A percentile compares a stretch with the other conserved stretches of the same genome.
phyloP scores from a whole-genome alignment of 2,329 filamentous ascomycete genomes.

The Gremmenia infestans region DNA sequence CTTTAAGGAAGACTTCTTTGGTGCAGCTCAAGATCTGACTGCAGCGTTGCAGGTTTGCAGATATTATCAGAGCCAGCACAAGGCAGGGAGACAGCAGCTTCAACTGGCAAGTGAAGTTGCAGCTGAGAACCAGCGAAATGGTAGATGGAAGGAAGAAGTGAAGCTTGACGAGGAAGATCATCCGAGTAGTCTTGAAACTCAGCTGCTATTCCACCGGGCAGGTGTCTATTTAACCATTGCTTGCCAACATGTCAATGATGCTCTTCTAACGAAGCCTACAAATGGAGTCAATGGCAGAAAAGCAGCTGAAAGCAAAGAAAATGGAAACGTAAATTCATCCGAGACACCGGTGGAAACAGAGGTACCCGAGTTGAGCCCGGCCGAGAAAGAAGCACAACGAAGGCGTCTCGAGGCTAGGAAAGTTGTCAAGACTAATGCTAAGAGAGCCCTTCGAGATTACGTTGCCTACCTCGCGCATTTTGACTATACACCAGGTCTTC shows the following conservation, averaged over 20 bases:
- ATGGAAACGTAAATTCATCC: constrained; percentile 7
- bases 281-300: constrained; percentile 22
- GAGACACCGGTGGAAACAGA: background rate
- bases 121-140: constrained; percentile 30
- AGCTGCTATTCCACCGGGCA: constrained; percentile 72
- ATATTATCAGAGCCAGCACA: constrained; percentile 31
- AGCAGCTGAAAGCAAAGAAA: constrained; percentile 11
- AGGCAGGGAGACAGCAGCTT: constrained; percentile 37
- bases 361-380: constrained; percentile 32
- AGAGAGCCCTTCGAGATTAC: constrained; percentile 71
- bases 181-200: constrained; percentile 68
- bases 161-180: constrained; percentile 59
- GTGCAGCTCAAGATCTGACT: constrained; percentile 66
- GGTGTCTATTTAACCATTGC: constrained; percentile 68
- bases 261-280: constrained; percentile 37
- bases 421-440: constrained; percentile 67
- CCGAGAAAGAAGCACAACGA: constrained; percentile 40
- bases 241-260: constrained; percentile 56
- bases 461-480: constrained; percentile 66
- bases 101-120: constrained; percentile 42
- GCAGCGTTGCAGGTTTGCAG: constrained; percentile 51
- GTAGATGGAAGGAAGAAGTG: constrained; percentile 42
- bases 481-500: constrained; percentile 63
- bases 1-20: constrained; percentile 69
- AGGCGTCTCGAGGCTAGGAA: constrained; percentile 58